Conservation (phyloP, 2,329 filamentous ascomycete species). For the Cadophora malorum region DNA sequence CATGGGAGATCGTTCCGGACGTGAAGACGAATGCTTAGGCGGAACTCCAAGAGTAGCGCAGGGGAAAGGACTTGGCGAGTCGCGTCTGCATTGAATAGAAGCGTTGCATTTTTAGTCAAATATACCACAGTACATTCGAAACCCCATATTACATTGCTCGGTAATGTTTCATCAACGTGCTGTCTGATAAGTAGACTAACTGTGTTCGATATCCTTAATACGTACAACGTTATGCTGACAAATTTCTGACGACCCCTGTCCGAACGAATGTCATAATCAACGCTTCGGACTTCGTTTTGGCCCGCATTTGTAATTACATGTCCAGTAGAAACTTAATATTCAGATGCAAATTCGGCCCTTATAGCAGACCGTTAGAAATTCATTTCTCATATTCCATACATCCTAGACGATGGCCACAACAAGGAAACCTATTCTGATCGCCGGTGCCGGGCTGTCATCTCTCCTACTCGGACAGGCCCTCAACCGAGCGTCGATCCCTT, state of each 20-base stretch:
- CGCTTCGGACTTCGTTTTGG: not conserved
- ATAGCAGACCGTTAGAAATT: not conserved
- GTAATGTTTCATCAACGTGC: too few relatives aligned
- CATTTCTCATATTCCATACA: not conserved
- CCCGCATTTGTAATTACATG: conserved; percentile 2
- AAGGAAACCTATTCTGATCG: conserved; percentile 50
- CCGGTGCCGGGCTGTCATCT: conserved; percentile 49
- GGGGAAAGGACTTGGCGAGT: too few relatives aligned
- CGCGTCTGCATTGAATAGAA: too few relatives aligned
- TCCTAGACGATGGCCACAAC: conserved; percentile 19
- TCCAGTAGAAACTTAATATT: not conserved
- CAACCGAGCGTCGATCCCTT: conserved; percentile 47
- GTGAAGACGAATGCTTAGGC: not conserved
- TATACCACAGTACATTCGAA: too few relatives aligned
- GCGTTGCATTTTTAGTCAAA: too few relatives aligned
- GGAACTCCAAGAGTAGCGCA: not conserved
- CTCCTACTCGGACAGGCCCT: conserved; percentile 49
- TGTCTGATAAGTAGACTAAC: too few relatives aligned
- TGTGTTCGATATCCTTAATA: not conserved
- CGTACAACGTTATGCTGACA: not conserved
- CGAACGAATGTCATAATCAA: not conserved
- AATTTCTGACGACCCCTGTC: not conserved
- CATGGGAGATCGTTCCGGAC: not conserved
- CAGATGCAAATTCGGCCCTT: not conserved
- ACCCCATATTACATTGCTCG: too few relatives aligned